These are phyloP conservation scores for Metarhizium rileyi DNA, from an alignment of 2,329 filamentous ascomycete species.

Conservation along the genomic window DNA sequence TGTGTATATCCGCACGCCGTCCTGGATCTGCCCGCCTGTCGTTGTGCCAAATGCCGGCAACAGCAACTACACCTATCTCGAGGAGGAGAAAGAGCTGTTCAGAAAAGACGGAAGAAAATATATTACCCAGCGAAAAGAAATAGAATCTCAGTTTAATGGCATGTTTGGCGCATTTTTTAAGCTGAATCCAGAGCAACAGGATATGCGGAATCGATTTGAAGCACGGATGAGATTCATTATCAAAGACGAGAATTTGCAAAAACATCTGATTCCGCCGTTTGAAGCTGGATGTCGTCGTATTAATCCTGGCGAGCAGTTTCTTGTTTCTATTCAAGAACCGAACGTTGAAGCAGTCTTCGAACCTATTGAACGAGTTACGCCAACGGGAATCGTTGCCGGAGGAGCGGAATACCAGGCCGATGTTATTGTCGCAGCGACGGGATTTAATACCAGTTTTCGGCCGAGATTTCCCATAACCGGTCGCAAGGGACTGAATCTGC, in stretches of 20 bases:
- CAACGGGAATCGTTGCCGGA: slow-evolving; percentile 16
- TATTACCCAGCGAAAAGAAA: slow-evolving; percentile 19
- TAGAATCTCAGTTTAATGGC: slow-evolving; percentile 29
- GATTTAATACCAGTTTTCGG: slow-evolving; percentile 14
- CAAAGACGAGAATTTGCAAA: slow-evolving; percentile 8
- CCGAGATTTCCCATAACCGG: slow-evolving; percentile 16
- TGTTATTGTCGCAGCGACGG: slow-evolving; percentile 13
- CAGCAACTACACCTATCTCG: slow-evolving; percentile 8
- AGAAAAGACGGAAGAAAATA: slow-evolving; percentile 5
- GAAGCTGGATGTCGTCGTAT: slow-evolving; percentile 16
- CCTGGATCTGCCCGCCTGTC: slow-evolving; percentile 31
- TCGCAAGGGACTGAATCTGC: slow-evolving; percentile 9
- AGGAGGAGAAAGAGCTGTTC: slow-evolving; percentile 8
- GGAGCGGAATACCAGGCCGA: slow-evolving; percentile 11
- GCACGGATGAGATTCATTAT: slow-evolving; percentile 10
- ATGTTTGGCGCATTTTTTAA: slow-evolving; percentile 32
- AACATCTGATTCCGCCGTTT: slow-evolving; percentile 13
- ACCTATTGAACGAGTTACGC: slow-evolving; percentile 15
- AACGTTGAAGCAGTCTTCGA: slow-evolving; percentile 29
- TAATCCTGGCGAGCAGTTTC: slow-evolving; percentile 29
- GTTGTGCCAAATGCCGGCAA: slow-evolving; percentile 5
- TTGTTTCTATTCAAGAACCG: slow-evolving; percentile 27
- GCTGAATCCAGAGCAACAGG: slow-evolving; percentile 11
- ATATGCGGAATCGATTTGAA: slow-evolving; percentile 9
- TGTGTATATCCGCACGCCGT: slow-evolving; percentile 36